Evolutionary conservation across 345 rosid species (phyloP).

Genomic region (Eucalyptus paniculata): DNA sequence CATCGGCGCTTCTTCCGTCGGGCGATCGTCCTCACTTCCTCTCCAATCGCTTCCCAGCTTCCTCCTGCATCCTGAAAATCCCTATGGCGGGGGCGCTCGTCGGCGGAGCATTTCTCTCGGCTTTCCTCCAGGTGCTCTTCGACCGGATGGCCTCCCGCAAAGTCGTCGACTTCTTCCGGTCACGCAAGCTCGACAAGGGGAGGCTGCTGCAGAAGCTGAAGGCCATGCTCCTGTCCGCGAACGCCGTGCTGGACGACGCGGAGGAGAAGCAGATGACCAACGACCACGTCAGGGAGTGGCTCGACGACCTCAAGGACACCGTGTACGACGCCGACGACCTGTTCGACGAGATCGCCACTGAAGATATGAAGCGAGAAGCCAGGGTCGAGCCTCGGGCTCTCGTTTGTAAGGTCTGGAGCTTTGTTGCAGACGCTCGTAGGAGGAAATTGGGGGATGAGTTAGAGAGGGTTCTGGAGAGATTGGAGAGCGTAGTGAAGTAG

Average conservation of each 20-base stretch:
- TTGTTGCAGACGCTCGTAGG: not conserved
- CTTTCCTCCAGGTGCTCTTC: not conserved
- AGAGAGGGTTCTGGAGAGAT: not conserved
- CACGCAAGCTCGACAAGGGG: not conserved
- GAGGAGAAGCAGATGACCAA: slow-evolving; percentile 6
- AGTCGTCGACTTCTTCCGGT: not conserved
- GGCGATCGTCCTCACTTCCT: not conserved
- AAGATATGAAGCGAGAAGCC: not conserved
- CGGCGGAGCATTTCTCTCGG: not conserved
- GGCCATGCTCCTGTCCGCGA: not conserved
- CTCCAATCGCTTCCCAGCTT: not conserved
- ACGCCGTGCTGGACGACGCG: not conserved
- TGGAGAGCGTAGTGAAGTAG: not conserved
- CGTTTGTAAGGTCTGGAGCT: not conserved
- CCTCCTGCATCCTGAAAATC: too few relatives aligned
- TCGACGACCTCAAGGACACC: not conserved
- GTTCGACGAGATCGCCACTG: slow-evolving; percentile 5
- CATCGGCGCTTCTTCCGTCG: not conserved
- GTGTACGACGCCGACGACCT: slow-evolving; percentile 9
- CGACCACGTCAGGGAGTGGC: not conserved
- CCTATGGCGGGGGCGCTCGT: too few relatives aligned
- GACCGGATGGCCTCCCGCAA: not conserved
- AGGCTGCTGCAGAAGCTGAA: not conserved
- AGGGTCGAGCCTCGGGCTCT: not conserved
- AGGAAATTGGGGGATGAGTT: not conserved